Conservation (phyloP, 768 basidiomycete genomes). For the Leccinum rimulosum region DNA sequence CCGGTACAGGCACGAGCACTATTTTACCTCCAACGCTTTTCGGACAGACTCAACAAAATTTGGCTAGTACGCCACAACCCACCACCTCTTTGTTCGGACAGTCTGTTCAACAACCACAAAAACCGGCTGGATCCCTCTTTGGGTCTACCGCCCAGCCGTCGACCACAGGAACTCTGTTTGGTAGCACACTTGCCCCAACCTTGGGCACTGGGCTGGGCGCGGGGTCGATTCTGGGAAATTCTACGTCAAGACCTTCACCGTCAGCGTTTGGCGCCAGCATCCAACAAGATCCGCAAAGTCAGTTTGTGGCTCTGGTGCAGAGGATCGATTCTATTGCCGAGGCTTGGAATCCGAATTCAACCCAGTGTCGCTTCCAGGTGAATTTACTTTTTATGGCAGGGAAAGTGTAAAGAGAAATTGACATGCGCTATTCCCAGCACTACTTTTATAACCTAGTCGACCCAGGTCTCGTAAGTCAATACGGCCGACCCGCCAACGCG, state of each 20-base stretch:
- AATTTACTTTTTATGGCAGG: neutral
- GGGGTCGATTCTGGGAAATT: slow-evolving; percentile 29
- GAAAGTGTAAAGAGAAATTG: neutral
- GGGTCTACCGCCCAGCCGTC: slow-evolving; percentile 28
- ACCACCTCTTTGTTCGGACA: slow-evolving; percentile 22
- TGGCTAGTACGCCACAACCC: slow-evolving; percentile 14
- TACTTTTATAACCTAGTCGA: slow-evolving; percentile 85
- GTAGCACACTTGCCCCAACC: slow-evolving; percentile 33
- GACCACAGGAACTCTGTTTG: slow-evolving; percentile 36
- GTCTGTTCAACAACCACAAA: slow-evolving; percentile 20
- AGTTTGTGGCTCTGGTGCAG: slow-evolving; percentile 52
- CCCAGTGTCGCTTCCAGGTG: slow-evolving; percentile 81
- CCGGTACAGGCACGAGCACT: slow-evolving; percentile 4
- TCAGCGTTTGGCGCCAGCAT: slow-evolving; percentile 36
- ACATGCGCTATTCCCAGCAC: slow-evolving; percentile 43
- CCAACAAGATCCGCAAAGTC: slow-evolving; percentile 58
- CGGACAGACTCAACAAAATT: slow-evolving; percentile 23
- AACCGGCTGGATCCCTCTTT: slow-evolving; percentile 29
- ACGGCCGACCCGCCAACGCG: slow-evolving; percentile 70
- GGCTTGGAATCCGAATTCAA: slow-evolving; percentile 69
- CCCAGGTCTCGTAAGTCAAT: slow-evolving; percentile 60
- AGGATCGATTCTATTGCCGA: slow-evolving; percentile 62
- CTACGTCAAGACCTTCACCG: slow-evolving; percentile 33
- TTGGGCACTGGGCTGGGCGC: too few relatives aligned
- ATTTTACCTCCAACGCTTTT: slow-evolving; percentile 32